Evolutionary conservation across 805 yeast species (phyloP).

Genomic region (Cyberlindnera saturnus): DNA sequence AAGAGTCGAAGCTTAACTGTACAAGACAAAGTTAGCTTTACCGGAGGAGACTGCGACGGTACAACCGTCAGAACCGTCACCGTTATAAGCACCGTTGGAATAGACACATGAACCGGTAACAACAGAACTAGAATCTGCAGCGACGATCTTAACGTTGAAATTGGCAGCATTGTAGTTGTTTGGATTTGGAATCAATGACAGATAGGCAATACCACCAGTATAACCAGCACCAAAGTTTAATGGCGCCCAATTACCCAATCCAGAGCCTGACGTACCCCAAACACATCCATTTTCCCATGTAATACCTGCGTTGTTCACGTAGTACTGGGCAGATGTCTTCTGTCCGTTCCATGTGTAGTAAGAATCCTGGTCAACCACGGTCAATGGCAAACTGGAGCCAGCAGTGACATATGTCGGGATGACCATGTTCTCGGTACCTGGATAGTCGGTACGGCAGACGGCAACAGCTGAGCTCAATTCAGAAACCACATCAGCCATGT

Average conservation of each 20-base stretch:
- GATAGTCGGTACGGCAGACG: slow-evolving; percentile 97
- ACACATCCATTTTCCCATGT: slow-evolving; percentile 84
- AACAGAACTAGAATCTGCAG: slow-evolving; percentile 31
- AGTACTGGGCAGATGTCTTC: slow-evolving; percentile 90
- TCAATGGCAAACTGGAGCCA: slow-evolving; percentile 58
- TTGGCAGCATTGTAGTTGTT: slow-evolving; percentile 67
- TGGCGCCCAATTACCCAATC: slow-evolving; percentile 98
- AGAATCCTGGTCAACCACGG: slow-evolving; percentile 71
- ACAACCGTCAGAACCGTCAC: slow-evolving; percentile 78
- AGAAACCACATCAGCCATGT: slow-evolving; percentile 62
- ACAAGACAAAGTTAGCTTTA: slow-evolving; percentile 76
- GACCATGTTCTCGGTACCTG: slow-evolving; percentile 98
- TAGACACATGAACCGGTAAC: slow-evolving; percentile 75
- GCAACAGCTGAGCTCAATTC: slow-evolving; percentile 66
- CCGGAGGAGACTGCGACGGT: slow-evolving; percentile 87
- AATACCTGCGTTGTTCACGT: slow-evolving; percentile 96
- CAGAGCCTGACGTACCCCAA: slow-evolving; percentile 81
- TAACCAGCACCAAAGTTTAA: slow-evolving; percentile 90
- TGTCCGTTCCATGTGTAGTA: slow-evolving; percentile 82
- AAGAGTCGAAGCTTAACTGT: slow-evolving; percentile 22
- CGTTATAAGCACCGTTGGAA: slow-evolving; percentile 70
- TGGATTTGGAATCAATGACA: slow-evolving; percentile 93
- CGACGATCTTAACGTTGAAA: slow-evolving; percentile 76
- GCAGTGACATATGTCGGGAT: slow-evolving; percentile 79
- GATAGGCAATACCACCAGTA: slow-evolving; percentile 59